phyloP scores from a whole-genome alignment of 306 rosid genomes.

The Abrus pulchellus region DNA sequence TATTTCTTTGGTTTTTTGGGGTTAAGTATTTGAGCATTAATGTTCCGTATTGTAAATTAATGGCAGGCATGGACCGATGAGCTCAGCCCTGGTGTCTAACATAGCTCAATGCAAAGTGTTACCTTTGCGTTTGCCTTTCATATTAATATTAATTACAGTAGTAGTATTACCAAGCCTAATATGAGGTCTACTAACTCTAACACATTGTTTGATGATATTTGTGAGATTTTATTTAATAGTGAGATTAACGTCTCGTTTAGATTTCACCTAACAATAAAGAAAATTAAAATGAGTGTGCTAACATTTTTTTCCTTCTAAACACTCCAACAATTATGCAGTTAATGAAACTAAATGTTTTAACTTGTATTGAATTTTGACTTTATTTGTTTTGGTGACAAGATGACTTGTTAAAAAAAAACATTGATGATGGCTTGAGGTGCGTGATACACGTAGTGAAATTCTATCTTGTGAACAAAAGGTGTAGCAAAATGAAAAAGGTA shows the following conservation, averaged over 20 bases:
- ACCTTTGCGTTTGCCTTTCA: background rate
- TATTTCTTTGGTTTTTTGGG: background rate
- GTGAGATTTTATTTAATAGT: background rate
- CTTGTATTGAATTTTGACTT: background rate
- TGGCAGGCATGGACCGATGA: background rate
- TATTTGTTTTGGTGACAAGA: background rate
- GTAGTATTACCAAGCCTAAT: no score
- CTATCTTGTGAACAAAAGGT: background rate
- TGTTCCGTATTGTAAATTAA: conserved; percentile 26
- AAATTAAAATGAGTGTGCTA: background rate
- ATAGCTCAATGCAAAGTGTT: conserved; percentile 11
- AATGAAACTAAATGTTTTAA: background rate
- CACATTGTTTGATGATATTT: background rate
- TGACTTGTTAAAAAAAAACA: background rate
- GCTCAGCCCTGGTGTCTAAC: conserved; percentile 3
- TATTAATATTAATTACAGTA: background rate
- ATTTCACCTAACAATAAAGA: background rate
- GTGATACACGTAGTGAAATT: background rate
- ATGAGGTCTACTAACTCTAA: background rate
- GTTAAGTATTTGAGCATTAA: background rate
- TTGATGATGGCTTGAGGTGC: background rate
- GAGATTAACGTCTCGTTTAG: background rate
- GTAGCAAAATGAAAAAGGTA: background rate
- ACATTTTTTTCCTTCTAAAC: background rate
- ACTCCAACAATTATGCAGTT: background rate